Evolutionary conservation across 192 early-diverging fungal species (phyloP).

Genomic region (Coemansia reversa): DNA sequence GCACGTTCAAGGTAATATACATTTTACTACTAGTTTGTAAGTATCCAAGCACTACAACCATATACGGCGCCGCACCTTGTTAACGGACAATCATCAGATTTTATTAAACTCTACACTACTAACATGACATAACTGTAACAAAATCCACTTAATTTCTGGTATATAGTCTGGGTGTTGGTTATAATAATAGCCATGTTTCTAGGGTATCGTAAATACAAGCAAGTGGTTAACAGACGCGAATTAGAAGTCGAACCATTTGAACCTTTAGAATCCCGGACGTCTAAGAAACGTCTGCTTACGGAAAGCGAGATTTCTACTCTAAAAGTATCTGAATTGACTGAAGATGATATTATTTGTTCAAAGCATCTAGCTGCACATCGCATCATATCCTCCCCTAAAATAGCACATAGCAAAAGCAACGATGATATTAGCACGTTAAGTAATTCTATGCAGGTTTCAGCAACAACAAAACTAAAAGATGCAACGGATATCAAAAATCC

Average conservation of each 20-base stretch:
- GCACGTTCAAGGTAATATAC: slow-evolving; percentile 15
- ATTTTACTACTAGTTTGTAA: slow-evolving; percentile 11
- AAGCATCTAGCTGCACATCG: slow-evolving; percentile 14
- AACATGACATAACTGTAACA: no score
- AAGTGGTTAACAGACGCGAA: neutral
- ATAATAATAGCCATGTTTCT: slow-evolving; percentile 10
- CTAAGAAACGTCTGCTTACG: slow-evolving; percentile 16
- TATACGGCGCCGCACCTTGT: no score
- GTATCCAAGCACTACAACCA: no score
- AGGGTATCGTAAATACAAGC: slow-evolving; percentile 14
- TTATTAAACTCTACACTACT: no score
- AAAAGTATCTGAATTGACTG: slow-evolving; percentile 18
- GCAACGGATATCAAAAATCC: no score
- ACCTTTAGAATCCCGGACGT: no score
- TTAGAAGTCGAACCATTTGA: slow-evolving; percentile 4
- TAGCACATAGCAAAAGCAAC: neutral
- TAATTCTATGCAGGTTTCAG: no score
- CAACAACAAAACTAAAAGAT: no score
- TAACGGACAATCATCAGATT: no score
- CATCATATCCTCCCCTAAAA: slow-evolving; percentile 2
- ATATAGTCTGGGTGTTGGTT: slow-evolving; percentile 24
- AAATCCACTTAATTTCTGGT: no score
- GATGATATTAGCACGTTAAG: neutral
- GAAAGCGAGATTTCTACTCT: slow-evolving; percentile 21
- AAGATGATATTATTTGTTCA: slow-evolving; percentile 30